These are phyloP conservation scores for Schizochytrium sp. DNA, from an alignment of 108 stramenopile species.

Conservation along the genomic window DNA sequence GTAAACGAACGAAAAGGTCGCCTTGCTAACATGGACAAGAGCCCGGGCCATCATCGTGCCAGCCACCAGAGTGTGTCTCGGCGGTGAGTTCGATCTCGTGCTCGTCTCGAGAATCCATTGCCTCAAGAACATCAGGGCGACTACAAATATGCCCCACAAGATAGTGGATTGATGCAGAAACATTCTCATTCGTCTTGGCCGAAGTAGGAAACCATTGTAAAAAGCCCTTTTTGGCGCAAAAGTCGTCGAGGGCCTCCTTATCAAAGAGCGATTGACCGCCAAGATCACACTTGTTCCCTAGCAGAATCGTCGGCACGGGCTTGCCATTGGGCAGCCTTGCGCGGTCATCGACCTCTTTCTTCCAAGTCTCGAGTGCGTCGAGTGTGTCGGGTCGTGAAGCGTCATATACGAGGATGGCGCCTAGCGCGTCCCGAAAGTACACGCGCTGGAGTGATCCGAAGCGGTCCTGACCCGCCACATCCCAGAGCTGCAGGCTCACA, in stretches of 20 bases:
- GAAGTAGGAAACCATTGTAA: not conserved
- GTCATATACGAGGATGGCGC: constrained; percentile 36
- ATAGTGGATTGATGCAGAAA: not conserved
- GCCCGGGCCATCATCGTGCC: not conserved
- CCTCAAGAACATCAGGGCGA: not conserved
- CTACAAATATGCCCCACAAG: not conserved
- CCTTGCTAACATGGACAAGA: not conserved
- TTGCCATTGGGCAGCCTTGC: constrained; percentile 34
- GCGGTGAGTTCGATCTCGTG: not conserved
- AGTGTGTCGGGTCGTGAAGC: constrained; percentile 25
- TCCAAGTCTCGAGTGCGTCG: constrained; percentile 36
- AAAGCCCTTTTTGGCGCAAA: not conserved
- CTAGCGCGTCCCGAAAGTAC: constrained; percentile 35
- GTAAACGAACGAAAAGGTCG: not conserved
- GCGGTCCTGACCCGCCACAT: constrained; percentile 23
- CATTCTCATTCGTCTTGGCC: constrained; percentile 8
- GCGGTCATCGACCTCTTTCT: constrained; percentile 34
- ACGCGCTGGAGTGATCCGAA: constrained; percentile 18
- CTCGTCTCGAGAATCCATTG: not conserved
- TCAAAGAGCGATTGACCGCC: not conserved
- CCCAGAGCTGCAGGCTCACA: constrained; percentile 20
- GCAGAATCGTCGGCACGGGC: constrained; percentile 32
- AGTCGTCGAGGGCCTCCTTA: not conserved
- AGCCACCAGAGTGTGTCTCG: not conserved
- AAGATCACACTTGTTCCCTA: constrained; percentile 33